A percentile compares a stretch with the other conserved stretches of the same genome.
phyloP scores from a whole-genome alignment of 163 green algal genomes.

The Chloromonas sp. region DNA sequence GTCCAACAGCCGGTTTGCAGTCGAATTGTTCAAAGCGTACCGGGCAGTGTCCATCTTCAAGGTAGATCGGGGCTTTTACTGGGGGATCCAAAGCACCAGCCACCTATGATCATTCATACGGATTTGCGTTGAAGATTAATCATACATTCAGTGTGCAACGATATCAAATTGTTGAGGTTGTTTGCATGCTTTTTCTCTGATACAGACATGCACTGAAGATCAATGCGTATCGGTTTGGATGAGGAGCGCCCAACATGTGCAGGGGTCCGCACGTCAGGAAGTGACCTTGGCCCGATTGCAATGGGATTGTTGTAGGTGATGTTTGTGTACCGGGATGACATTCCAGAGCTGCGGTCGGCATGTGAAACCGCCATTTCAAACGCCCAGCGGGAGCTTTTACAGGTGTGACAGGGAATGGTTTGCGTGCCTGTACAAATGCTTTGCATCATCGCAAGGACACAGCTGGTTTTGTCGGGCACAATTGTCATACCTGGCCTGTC shows the following conservation, averaged over 20 bases:
- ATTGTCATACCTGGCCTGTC: neutral
- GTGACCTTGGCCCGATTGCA: neutral
- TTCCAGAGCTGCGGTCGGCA: neutral
- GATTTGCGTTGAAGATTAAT: neutral
- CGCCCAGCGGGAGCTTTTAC: neutral
- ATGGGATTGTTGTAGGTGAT: neutral
- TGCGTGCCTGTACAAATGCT: neutral
- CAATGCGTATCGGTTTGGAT: no score
- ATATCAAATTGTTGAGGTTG: neutral
- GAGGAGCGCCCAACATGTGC: no score
- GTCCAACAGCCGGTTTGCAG: neutral
- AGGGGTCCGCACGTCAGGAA: neutral
- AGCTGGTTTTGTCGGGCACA: neutral
- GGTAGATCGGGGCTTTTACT: neutral
- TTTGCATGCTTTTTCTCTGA: neutral
- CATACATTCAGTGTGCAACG: neutral
- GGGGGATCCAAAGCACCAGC: neutral
- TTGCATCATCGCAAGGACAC: neutral
- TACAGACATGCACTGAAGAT: neutral
- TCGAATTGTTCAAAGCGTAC: conserved; percentile 3
- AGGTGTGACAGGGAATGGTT: neutral
- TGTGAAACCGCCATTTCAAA: neutral
- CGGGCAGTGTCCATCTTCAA: neutral
- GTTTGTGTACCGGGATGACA: neutral
- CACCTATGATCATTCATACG: neutral